Percentiles rank a stretch among this genome's conserved stretches.
Evolutionary conservation across 257 asterid genomes (phyloP).

Genomic region (Solanum pennellii): DNA sequence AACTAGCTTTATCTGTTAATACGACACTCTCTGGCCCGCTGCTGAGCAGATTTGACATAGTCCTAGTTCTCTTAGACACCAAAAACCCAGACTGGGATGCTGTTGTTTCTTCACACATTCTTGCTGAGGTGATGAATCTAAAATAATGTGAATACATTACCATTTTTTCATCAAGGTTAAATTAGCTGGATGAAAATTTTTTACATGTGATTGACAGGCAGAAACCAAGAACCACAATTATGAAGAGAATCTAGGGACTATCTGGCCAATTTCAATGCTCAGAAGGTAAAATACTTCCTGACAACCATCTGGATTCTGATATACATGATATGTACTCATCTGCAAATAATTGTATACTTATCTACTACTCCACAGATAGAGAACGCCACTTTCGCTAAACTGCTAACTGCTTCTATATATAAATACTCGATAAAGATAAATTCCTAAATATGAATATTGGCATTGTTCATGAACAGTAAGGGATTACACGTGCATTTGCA

Average conservation of each 20-base stretch:
- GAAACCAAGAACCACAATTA: conserved; percentile 28
- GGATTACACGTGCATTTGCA: not conserved
- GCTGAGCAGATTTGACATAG: conserved; percentile 94
- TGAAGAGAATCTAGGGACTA: conserved; percentile 38
- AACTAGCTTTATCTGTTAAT: conserved; percentile 82
- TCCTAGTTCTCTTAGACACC: conserved; percentile 88
- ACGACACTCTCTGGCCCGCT: conserved; percentile 96
- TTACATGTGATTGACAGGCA: conserved; percentile 32
- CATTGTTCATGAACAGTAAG: not conserved
- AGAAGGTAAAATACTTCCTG: conserved; percentile 41
- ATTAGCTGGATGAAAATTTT: conserved; percentile 1
- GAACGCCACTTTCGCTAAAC: not conserved
- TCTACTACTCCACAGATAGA: not conserved
- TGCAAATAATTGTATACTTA: not conserved
- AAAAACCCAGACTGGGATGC: conserved; percentile 96
- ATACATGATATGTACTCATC: not conserved
- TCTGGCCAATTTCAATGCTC: conserved; percentile 87
- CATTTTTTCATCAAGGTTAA: conserved; percentile 2
- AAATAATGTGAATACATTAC: conserved; percentile 2
- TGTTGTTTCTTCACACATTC: conserved; percentile 96
- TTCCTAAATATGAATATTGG: not conserved
- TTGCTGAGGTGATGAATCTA: conserved; percentile 53
- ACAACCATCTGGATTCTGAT: not conserved
- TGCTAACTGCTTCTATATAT: not conserved
- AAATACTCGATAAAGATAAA: not conserved